Evolutionary conservation across 2,329 filamentous ascomycete genomes (phyloP).

Genomic region (Ceratocystis papillata): DNA sequence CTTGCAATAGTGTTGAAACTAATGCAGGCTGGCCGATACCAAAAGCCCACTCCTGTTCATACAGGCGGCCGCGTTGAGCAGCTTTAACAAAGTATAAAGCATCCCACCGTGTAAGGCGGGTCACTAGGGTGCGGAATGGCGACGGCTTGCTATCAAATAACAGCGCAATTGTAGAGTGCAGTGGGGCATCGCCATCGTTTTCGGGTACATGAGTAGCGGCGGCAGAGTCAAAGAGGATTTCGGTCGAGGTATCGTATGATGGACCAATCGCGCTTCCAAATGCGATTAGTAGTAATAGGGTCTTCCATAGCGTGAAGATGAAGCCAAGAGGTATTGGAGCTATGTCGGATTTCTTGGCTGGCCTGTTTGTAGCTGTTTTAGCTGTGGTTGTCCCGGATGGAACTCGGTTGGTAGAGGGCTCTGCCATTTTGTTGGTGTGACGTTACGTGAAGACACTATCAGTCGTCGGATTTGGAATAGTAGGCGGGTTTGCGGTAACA

Average conservation of each 20-base stretch:
- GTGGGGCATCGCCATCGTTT: slow-evolving; percentile 20
- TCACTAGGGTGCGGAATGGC: slow-evolving; percentile 32
- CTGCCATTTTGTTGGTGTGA: not conserved
- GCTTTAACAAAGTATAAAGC: slow-evolving; percentile 62
- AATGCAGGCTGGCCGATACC: slow-evolving; percentile 40
- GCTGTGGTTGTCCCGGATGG: not conserved
- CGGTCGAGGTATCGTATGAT: slow-evolving; percentile 70
- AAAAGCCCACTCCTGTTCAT: slow-evolving; percentile 83
- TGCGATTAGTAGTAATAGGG: slow-evolving; percentile 52
- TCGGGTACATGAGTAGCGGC: slow-evolving; percentile 34
- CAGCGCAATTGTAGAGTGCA: slow-evolving; percentile 27
- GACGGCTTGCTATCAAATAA: slow-evolving; percentile 8
- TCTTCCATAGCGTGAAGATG: slow-evolving; percentile 56
- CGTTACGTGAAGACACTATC: not conserved
- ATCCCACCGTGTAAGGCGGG: slow-evolving; percentile 66
- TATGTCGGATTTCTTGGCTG: not conserved
- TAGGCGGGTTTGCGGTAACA: not conserved
- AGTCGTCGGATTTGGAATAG: slow-evolving; percentile 9
- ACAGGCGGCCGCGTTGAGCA: slow-evolving; percentile 53
- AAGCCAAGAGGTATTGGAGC: slow-evolving; percentile 27
- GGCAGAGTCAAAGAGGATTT: slow-evolving; percentile 33
- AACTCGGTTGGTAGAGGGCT: not conserved
- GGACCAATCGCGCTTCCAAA: slow-evolving; percentile 40
- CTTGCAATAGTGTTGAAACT: slow-evolving; percentile 18
- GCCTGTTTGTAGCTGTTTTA: not conserved